These are phyloP conservation scores for Cucurbita ficifolia DNA, from an alignment of 306 rosid genomes.

Conservation along the genomic window DNA sequence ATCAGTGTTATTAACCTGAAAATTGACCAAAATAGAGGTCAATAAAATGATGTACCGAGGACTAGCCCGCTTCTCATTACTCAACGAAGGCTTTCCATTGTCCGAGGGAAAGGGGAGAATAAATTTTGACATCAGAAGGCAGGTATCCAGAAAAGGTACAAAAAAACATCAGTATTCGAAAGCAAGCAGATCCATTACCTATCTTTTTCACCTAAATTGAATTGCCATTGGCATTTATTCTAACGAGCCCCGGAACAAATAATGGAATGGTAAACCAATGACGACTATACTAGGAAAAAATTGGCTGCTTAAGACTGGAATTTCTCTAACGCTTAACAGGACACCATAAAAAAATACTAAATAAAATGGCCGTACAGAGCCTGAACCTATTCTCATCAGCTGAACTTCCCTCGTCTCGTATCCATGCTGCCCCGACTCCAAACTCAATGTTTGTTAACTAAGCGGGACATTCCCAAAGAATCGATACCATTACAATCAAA, in stretches of 20 bases:
- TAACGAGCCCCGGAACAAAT: neutral
- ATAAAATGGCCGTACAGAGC: too few species aligned
- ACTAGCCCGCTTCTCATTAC: too few species aligned
- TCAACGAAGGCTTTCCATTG: neutral
- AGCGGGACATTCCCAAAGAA: too few species aligned
- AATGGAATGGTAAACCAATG: too few species aligned
- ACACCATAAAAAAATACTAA: too few species aligned
- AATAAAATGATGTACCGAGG: neutral
- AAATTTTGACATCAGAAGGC: neutral
- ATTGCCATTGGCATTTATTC: neutral
- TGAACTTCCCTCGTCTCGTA: too few species aligned
- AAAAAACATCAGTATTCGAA: neutral
- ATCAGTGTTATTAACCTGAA: slow-evolving; percentile 95
- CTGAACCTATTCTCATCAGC: too few species aligned
- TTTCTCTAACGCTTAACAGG: too few species aligned
- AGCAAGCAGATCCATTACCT: neutral
- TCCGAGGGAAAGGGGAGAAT: neutral
- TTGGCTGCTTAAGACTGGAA: too few species aligned
- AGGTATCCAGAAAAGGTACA: neutral
- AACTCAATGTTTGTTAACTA: too few species aligned
- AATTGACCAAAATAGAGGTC: neutral
- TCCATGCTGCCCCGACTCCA: too few species aligned
- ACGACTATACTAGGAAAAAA: too few species aligned
- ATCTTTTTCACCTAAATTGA: neutral
- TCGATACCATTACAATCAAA: neutral